Evolutionary conservation across 2,329 filamentous ascomycete genomes (phyloP).

Genomic region (Aspergillus sp.): DNA sequence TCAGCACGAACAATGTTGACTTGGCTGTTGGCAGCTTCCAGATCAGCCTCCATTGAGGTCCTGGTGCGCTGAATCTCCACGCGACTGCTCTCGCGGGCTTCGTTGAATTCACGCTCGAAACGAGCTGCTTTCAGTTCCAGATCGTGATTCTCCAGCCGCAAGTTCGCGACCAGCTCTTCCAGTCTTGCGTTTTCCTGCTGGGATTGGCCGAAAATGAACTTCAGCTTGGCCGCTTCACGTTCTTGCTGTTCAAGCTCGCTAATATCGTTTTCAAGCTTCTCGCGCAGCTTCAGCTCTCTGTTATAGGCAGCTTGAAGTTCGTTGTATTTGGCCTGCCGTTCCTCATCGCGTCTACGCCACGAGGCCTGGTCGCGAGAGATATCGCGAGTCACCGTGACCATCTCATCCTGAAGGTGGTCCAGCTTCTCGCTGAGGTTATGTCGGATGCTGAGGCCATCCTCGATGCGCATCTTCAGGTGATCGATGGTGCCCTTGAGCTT

Average conservation of each 20-base stretch:
- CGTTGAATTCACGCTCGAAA: constrained; percentile 78
- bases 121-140: constrained; percentile 67
- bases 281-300: constrained; percentile 65
- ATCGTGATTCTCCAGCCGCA: constrained; percentile 61
- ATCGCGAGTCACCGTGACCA: constrained; percentile 74
- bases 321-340: constrained; percentile 55
- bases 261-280: constrained; percentile 61
- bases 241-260: constrained; percentile 66
- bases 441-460: constrained; percentile 81
- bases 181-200: constrained; percentile 64
- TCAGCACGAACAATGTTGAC: constrained; percentile 80
- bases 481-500: constrained; percentile 72
- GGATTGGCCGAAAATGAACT: constrained; percentile 71
- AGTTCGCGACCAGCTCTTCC: constrained; percentile 51
- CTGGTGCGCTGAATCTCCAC: constrained; percentile 79
- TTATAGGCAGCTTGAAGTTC: constrained; percentile 58
- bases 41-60: constrained; percentile 73
- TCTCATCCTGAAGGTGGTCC: constrained; percentile 80
- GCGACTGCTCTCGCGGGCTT: constrained; percentile 75
- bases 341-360: constrained; percentile 67
- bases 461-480: constrained; percentile 72
- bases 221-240: constrained; percentile 73
- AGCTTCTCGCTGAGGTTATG: constrained; percentile 84
- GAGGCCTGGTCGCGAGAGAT: constrained; percentile 79
- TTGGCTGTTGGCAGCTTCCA: constrained; percentile 81